These are phyloP conservation scores for Cladophialophora chaetospira DNA, from an alignment of 2,329 filamentous ascomycete genomes.

Conservation along the genomic window DNA sequence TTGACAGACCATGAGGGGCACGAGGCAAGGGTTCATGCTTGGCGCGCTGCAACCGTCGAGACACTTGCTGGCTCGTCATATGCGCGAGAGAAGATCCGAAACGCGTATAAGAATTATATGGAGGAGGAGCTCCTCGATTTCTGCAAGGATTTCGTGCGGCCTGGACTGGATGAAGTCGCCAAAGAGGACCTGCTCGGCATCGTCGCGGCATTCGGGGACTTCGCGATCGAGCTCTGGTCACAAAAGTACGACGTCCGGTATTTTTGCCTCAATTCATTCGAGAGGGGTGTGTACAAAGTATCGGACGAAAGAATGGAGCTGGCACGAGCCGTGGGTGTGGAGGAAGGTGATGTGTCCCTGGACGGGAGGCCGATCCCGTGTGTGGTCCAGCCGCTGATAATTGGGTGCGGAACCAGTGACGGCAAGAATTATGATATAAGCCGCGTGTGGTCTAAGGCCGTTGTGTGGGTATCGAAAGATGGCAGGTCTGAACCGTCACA, in stretches of 20 bases:
- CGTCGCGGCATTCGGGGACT: not conserved
- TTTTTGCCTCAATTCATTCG: not conserved
- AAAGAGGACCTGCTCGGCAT: conserved; percentile 1
- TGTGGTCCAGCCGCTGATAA: not conserved
- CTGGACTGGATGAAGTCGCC: not conserved
- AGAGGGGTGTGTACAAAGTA: not conserved
- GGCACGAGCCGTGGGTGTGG: not conserved
- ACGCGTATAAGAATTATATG: not conserved
- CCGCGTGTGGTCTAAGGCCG: not conserved
- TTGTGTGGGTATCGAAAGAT: not conserved
- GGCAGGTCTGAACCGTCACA: not conserved
- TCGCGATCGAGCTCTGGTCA: not conserved
- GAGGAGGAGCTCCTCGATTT: not conserved
- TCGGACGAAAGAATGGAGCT: not conserved
- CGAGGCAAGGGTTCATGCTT: not conserved
- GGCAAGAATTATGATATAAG: not conserved
- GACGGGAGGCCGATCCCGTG: conserved; percentile 1
- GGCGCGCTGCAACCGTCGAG: not conserved
- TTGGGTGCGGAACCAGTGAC: not conserved
- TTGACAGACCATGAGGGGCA: not conserved
- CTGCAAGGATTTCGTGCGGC: not conserved
- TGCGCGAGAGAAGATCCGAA: not conserved
- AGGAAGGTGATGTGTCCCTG: not conserved
- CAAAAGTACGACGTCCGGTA: conserved; percentile 1
- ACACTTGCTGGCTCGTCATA: not conserved